A percentile compares a stretch with the other conserved stretches of the same genome.
phyloP scores from a whole-genome alignment of 768 basidiomycete genomes.

The Agaricus sinodeliciosus region DNA sequence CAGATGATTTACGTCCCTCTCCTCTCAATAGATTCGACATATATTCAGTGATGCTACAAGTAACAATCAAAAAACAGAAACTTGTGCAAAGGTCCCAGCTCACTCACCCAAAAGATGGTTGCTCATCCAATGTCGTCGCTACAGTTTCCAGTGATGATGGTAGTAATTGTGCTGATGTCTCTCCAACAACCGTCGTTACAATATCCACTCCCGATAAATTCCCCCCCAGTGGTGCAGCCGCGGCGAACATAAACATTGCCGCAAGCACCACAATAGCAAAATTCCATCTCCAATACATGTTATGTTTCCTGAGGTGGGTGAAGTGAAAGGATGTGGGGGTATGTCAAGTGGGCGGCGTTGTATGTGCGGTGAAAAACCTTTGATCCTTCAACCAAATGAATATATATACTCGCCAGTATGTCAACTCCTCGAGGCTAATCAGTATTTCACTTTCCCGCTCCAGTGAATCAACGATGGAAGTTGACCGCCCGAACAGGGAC shows the following conservation, averaged over 20 bases:
- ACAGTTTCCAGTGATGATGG: background rate
- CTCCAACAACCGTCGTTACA: background rate
- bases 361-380: background rate
- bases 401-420: background rate
- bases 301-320: background rate
- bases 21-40: background rate
- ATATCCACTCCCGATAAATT: background rate
- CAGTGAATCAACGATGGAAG: background rate
- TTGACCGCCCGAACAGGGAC: background rate
- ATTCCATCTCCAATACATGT: conserved; percentile 10
- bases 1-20: background rate
- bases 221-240: conserved; percentile 7
- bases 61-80: background rate
- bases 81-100: background rate
- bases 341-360: background rate
- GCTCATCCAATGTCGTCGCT: background rate
- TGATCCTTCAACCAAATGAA: background rate
- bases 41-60: background rate
- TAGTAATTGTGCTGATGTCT: background rate
- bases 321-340: background rate
- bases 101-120: background rate
- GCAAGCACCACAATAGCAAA: conserved; percentile 4
- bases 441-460: background rate
- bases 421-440: background rate
- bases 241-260: background rate